phyloP scores from a whole-genome alignment of 1,139 yeast species.

The Suhomyces atakaporum region DNA sequence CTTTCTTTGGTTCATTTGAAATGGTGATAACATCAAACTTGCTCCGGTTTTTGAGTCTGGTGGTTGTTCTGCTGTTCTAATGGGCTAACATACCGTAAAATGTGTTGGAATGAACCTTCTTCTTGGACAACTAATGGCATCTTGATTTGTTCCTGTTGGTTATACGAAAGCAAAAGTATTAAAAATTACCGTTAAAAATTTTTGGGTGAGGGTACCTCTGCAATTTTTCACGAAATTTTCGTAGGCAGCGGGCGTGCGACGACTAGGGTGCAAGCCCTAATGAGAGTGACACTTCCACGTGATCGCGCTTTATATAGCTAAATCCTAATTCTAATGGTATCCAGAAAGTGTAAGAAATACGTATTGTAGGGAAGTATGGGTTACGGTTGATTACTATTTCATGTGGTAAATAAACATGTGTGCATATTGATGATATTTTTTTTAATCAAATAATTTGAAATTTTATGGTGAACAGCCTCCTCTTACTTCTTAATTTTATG shows the following conservation, averaged over 20 bases:
- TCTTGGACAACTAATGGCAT: conserved; percentile 98
- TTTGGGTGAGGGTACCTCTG: conserved; percentile 11
- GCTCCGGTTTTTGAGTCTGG: too few relatives aligned
- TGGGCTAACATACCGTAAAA: conserved; percentile 83
- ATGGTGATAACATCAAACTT: too few relatives aligned
- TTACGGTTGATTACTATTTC: too few relatives aligned
- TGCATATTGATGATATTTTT: too few relatives aligned
- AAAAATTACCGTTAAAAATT: conserved; percentile 13
- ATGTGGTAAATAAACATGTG: too few relatives aligned
- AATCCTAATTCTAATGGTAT: not conserved
- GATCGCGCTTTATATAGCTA: too few relatives aligned
- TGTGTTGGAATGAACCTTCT: conserved; percentile 99
- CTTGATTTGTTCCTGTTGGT: conserved; percentile 39
- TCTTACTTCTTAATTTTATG: too few relatives aligned
- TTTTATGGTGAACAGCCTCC: too few relatives aligned
- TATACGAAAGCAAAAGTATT: conserved; percentile 13
- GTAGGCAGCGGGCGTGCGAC: conserved; percentile 6
- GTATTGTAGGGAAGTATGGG: too few relatives aligned
- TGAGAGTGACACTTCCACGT: not conserved
- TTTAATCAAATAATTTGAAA: too few relatives aligned
- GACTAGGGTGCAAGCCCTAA: conserved; percentile 3
- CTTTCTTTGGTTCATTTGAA: too few relatives aligned
- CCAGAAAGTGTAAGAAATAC: not conserved
- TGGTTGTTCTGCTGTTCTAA: not conserved
- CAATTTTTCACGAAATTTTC: conserved; percentile 14